Evolutionary conservation across 2,329 filamentous ascomycete species (phyloP).

Genomic region (Colletotrichum scovillei): DNA sequence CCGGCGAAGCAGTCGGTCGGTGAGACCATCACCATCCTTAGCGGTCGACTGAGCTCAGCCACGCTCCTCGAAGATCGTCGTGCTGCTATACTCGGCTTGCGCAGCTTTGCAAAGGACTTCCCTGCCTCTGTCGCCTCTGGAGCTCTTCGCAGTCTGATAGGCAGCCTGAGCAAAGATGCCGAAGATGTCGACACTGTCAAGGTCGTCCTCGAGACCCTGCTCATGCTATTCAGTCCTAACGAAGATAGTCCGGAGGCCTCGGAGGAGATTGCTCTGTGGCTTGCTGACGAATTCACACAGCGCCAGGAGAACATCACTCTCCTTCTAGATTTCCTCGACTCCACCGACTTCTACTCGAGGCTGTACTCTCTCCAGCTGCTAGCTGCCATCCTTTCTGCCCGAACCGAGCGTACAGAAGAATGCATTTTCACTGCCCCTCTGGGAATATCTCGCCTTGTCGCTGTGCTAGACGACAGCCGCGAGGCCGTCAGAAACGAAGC

Average conservation of each 20-base stretch:
- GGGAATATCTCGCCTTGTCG: slow-evolving; percentile 87
- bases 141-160: slow-evolving; percentile 88
- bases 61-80: slow-evolving; percentile 94
- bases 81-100: slow-evolving; percentile 89
- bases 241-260: slow-evolving; percentile 87
- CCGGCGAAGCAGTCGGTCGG: slow-evolving; percentile 96
- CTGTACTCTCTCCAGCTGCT: slow-evolving; percentile 93
- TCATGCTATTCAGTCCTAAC: slow-evolving; percentile 87
- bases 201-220: slow-evolving; percentile 90
- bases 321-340: slow-evolving; percentile 89
- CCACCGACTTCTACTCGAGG: slow-evolving; percentile 87
- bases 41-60: slow-evolving; percentile 86
- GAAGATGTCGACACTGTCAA: slow-evolving; percentile 98
- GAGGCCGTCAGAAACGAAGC: slow-evolving; percentile 92
- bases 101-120: slow-evolving; percentile 96
- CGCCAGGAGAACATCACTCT: slow-evolving; percentile 96
- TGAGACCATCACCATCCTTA: slow-evolving; percentile 92
- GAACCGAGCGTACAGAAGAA: slow-evolving; percentile 93
- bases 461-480: slow-evolving; percentile 83
- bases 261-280: slow-evolving; percentile 94
- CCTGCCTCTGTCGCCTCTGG: slow-evolving; percentile 96
- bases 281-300: slow-evolving; percentile 98
- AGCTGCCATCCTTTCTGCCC: slow-evolving; percentile 83
- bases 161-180: slow-evolving; percentile 84
- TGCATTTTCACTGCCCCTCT: slow-evolving; percentile 90